These are phyloP conservation scores for Iris pallida DNA, from an alignment of 116 monocot genomes.

Conservation along the genomic window DNA sequence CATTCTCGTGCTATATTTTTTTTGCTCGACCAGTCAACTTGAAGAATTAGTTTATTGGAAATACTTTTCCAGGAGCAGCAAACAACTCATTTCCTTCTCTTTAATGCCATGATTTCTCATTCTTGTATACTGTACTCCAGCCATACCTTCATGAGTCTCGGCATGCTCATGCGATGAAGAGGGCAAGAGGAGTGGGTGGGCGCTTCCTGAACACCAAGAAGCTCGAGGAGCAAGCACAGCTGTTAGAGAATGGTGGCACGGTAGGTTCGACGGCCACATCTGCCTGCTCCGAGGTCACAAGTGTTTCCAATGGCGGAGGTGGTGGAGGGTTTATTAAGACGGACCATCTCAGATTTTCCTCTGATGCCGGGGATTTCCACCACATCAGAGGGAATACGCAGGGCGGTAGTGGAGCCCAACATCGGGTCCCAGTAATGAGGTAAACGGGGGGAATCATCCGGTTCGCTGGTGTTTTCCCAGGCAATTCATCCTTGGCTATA, in stretches of 20 bases:
- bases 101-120: neutral
- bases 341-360: conserved; percentile 26
- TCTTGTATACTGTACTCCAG: neutral
- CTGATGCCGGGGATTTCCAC: conserved; percentile 15
- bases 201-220: conserved; percentile 26
- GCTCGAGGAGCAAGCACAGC: conserved; percentile 1
- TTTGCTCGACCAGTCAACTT: neutral
- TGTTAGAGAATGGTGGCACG: conserved; percentile 5
- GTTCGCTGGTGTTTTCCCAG: conserved; percentile 2
- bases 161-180: conserved; percentile 21
- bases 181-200: conserved; percentile 19
- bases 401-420: conserved; percentile 12
- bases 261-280: neutral
- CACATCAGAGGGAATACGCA: conserved; percentile 4
- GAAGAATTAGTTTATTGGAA: neutral
- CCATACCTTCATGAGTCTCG: conserved; percentile 26
- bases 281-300: conserved; percentile 8
- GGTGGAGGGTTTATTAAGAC: conserved; percentile 15
- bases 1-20: neutral
- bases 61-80: too few relatives aligned
- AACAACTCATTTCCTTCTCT: neutral
- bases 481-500: conserved; percentile 36
- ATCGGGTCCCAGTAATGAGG: conserved; percentile 35
- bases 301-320: conserved; percentile 14
- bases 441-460: conserved; percentile 10